Evolutionary conservation across 2,329 filamentous ascomycete species (phyloP), one percentile per base, ranked within the genome.

Genomic region (Trichoderma simmonsii): DNA sequence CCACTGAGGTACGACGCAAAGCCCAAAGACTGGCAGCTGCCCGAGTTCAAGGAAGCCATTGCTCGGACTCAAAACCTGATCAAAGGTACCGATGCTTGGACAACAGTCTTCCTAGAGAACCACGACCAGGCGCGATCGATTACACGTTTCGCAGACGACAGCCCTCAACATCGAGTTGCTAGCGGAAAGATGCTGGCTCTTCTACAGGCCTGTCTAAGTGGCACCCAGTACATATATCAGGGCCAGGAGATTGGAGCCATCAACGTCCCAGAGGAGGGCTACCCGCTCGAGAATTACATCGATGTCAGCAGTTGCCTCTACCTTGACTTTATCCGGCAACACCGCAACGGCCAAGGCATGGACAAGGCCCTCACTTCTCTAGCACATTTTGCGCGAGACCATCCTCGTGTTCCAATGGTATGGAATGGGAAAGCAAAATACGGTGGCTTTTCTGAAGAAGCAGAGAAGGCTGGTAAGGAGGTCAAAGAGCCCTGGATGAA

Each of bases 211-310:
- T 85, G 83, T 3, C 80, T 89, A 81, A 80, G 85, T 6, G 90
- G 90, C 6, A 91, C 90, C 0, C 84, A 90, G 1, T 92, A 89
- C 77, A 81, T 92, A 1, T 92, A 91, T 76, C 90, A 92, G 76
- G 90, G 90, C 11, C 89, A 92, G 76, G 90, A 92, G 75, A 84
- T 92, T 8, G 90, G 89, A 0, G 88, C 89, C 79, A 83, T 88
- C 14, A 92, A 92, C 74, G 85, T 88, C 1, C 89, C 90, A 0
- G 81, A 81, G 12, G 81, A 83, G 0, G 89, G 88, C 84, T 85
- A 85, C n/a, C 87, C 91, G 7, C 78, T 87, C 0, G 87, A 91
- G 71, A 89, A 85, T 64, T 84, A 85, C 67, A 78, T 84, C 9
- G 82, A 86, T 63, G 82, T 86, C 2, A 80, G 85, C 60, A 88